Conservation (phyloP, 1,284 basidiomycete genomes). For the Sanghuangporus weigelae region DNA sequence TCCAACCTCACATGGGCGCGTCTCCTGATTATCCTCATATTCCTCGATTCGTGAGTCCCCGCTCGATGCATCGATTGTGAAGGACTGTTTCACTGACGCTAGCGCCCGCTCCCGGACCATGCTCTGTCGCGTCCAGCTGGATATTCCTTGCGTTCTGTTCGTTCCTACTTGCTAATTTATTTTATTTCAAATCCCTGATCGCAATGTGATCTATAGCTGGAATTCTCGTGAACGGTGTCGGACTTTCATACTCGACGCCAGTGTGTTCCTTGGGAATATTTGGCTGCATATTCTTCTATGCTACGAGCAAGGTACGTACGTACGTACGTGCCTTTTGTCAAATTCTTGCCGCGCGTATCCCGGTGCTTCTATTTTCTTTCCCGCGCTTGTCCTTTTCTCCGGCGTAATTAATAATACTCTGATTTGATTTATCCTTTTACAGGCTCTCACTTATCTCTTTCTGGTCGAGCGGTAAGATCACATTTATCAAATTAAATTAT, state of each 20-base stretch:
- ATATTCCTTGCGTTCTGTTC: conserved; percentile 15
- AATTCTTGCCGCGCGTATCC: neutral
- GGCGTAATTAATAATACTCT: neutral
- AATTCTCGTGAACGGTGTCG: conserved; percentile 15
- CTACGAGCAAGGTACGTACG: conserved; percentile 14
- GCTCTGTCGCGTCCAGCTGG: conserved; percentile 2
- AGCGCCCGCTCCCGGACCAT: neutral
- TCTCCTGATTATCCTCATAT: conserved; percentile 13
- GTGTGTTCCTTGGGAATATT: conserved; percentile 16
- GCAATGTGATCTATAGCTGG: conserved; percentile 2
- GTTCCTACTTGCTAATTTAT: neutral
- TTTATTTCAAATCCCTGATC: neutral
- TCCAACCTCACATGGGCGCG: conserved; percentile 14
- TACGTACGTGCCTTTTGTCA: neutral
- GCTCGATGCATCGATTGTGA: neutral
- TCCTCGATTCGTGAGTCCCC: conserved; percentile 13
- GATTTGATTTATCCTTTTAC: neutral
- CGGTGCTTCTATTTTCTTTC: neutral
- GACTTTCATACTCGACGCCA: conserved; percentile 9
- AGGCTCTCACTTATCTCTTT: conserved; percentile 18
- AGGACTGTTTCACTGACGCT: neutral
- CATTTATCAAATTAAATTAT: neutral
- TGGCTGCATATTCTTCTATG: conserved; percentile 15
- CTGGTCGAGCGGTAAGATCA: conserved; percentile 14
- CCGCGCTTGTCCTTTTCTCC: neutral